phyloP scores from a whole-genome alignment of 495 filamentous ascomycete species.

The Hyaloscypha bicolor region DNA sequence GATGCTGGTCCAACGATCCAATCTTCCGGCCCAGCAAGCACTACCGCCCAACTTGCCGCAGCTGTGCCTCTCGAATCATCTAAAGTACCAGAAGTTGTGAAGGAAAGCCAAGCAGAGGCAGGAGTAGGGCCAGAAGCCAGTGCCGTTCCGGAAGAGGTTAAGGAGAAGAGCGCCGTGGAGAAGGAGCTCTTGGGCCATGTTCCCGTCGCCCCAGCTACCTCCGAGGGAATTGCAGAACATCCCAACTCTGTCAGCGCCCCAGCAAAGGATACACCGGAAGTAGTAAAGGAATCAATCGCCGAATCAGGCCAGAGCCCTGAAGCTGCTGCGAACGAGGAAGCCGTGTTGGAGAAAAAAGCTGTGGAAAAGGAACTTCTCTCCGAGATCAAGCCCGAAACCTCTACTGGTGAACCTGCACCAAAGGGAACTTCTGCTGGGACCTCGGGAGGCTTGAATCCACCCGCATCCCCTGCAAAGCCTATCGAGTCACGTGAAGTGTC shows the following conservation, averaged over 20 bases:
- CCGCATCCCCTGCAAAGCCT: constrained; percentile 23
- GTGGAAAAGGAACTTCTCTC: constrained; percentile 67
- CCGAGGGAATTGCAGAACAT: constrained; percentile 45
- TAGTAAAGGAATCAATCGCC: constrained; percentile 72
- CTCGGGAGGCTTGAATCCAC: constrained; percentile 13
- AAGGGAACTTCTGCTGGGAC: constrained; percentile 30
- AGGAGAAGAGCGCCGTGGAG: constrained; percentile 63
- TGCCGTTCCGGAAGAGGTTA: constrained; percentile 54
- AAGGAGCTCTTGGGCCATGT: constrained; percentile 62
- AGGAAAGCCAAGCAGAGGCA: constrained; percentile 66
- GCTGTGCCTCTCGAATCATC: constrained; percentile 67
- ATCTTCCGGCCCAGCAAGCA: constrained; percentile 68
- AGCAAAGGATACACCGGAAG: constrained; percentile 62
- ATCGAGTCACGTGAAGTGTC: constrained; percentile 33
- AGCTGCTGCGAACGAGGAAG: constrained; percentile 65
- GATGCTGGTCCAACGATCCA: constrained; percentile 58
- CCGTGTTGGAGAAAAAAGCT: constrained; percentile 76
- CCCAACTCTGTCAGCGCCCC: constrained; percentile 35
- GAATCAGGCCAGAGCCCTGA: constrained; percentile 68
- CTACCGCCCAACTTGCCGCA: constrained; percentile 73
- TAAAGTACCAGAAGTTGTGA: constrained; percentile 66
- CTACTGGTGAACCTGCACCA: constrained; percentile 56
- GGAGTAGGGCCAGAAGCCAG: constrained; percentile 61
- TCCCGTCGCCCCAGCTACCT: constrained; percentile 54
- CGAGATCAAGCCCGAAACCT: constrained; percentile 50